Evolutionary conservation across 768 basidiomycete species (phyloP), one percentile per base, ranked within the genome.

Genomic region (Suillus tomentosus): DNA sequence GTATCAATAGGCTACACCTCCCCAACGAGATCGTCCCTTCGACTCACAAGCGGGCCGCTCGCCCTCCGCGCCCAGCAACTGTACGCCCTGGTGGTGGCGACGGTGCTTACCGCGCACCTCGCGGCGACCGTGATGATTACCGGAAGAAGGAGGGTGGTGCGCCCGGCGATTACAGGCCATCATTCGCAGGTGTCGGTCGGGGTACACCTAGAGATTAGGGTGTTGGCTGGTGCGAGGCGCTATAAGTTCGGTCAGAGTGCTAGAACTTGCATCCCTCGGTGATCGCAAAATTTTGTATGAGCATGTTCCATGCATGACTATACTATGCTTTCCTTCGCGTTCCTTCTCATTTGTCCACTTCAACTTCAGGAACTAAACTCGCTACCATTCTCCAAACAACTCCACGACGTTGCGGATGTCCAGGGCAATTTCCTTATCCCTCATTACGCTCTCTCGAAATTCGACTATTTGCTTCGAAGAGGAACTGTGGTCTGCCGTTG

Each of bases 41-140:
- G 63, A 99, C 97, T 66, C 94, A 96, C 87, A 97, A 97, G 85
- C 97, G 96, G 84, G 92, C 93, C 65, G 91, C 85, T 60, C 94
- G 97, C 72, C 87, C 92, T 34, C 82, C 90, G 54, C 91, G 94
- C 68, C 93, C 94, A 42, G 91, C 95, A 60, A 79, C 84, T 64
- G 86, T 87, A 63, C 88, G 90, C 69, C 82, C 84, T 37, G 88
- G 88, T 65, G 87, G 84, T 69, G 91, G 87, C 55, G 87, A 84
- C 65, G 86, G 84, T 70, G 87, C 91, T 13, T 94, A 96, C 84
- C 92, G 94, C 68, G 84, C 93, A 50, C 94, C 95, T 70, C 93
- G 96, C 67, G 87, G 88, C 51, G 90, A 92, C 77, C 87, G 94
- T 71, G 95, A 96, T 36, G 94, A 92, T 72, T 97, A 97, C 86